Evolutionary conservation across 768 basidiomycete genomes (phyloP).

Genomic region (Sutorius australiensis): DNA sequence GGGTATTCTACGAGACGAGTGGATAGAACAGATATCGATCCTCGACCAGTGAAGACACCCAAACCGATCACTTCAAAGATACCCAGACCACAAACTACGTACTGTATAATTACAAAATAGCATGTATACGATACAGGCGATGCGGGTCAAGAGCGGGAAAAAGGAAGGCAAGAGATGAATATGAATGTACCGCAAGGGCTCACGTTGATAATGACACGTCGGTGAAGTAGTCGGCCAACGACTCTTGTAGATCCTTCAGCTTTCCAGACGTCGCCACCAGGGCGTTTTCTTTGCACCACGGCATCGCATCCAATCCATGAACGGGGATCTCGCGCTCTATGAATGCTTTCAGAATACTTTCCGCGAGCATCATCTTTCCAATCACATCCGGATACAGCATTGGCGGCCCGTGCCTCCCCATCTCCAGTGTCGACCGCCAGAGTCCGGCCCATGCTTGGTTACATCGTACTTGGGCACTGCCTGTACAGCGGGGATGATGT

Average conservation of each 20-base stretch:
- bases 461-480: conserved; percentile 38
- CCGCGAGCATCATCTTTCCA: conserved; percentile 44
- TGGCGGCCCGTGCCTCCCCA: conserved; percentile 36
- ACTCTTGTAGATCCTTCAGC: conserved; percentile 45
- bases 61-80: neutral
- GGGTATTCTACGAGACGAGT: conserved; percentile 40
- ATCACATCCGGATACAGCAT: conserved; percentile 44
- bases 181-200: neutral
- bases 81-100: conserved; percentile 2
- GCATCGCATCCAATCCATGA: conserved; percentile 41
- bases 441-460: conserved; percentile 42
- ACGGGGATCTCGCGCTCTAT: conserved; percentile 41
- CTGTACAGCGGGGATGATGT: conserved; percentile 41
- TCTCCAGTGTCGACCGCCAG: conserved; percentile 44
- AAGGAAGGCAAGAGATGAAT: neutral
- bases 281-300: conserved; percentile 43
- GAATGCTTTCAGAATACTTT: conserved; percentile 44
- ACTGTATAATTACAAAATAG: conserved; percentile 7
- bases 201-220: conserved; percentile 32
- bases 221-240: conserved; percentile 44
- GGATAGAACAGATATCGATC: conserved; percentile 26
- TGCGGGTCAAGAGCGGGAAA: neutral
- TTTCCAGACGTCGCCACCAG: conserved; percentile 40
- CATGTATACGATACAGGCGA: conserved; percentile 8
- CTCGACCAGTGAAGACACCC: conserved; percentile 13